A percentile compares a stretch with the other conserved stretches of the same genome.
These are phyloP conservation scores for Harringtonia aguacate DNA, from an alignment of 2,329 filamentous ascomycete species.

Conservation along the genomic window DNA sequence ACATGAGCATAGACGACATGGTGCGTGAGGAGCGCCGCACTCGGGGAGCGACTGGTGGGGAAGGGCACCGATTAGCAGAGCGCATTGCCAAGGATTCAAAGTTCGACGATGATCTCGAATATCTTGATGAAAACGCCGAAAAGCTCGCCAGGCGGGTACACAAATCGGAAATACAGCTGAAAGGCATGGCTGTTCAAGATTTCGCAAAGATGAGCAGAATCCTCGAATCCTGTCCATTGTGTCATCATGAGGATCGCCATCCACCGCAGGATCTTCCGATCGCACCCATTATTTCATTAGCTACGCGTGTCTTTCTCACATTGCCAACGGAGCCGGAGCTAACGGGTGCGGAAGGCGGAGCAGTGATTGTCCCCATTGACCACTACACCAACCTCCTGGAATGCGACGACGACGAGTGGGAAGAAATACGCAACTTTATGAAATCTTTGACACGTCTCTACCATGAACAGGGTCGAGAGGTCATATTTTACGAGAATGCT, in stretches of 20 bases:
- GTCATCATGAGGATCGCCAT: conserved; percentile 75
- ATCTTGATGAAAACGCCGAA: conserved; percentile 92
- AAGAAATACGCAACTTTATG: conserved; percentile 98
- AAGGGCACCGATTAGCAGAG: conserved; percentile 75
- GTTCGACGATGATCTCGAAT: conserved; percentile 87
- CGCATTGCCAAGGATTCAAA: conserved; percentile 88
- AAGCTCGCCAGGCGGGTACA: conserved; percentile 82
- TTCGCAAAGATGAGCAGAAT: conserved; percentile 84
- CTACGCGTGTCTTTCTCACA: conserved; percentile 77
- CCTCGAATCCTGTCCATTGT: conserved; percentile 80
- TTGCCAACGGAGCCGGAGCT: conserved; percentile 85
- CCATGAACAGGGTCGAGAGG: conserved; percentile 81
- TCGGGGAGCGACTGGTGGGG: conserved; percentile 63
- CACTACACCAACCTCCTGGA: conserved; percentile 88
- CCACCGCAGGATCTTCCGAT: conserved; percentile 55
- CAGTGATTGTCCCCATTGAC: conserved; percentile 79
- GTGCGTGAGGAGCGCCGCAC: conserved; percentile 86
- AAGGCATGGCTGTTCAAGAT: conserved; percentile 76
- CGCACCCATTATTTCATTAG: conserved; percentile 78
- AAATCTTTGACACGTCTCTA: conserved; percentile 91
- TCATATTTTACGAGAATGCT: conserved; percentile 97
- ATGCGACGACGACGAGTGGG: conserved; percentile 98
- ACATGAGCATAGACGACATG: conserved; percentile 97
- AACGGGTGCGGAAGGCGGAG: conserved; percentile 57
- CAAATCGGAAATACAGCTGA: conserved; percentile 78